Conservation (phyloP, 495 filamentous ascomycete species). For the Hypoxylon lenormandii region DNA sequence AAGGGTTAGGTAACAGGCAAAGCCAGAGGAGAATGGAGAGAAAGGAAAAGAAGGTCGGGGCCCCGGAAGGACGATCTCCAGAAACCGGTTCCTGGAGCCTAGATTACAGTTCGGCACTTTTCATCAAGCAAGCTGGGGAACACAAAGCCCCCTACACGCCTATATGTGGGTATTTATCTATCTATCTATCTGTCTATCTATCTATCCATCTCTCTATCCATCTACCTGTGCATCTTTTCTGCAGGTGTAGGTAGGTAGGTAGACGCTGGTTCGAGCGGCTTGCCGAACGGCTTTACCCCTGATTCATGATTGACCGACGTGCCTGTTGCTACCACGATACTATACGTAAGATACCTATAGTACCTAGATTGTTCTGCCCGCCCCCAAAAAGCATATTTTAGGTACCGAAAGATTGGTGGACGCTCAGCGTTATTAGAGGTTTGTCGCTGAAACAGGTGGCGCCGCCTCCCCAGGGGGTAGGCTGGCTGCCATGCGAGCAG, state of each 20-base stretch:
- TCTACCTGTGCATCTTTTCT: slow-evolving; percentile 11
- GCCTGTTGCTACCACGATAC: not conserved
- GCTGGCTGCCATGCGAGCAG: slow-evolving; percentile 37
- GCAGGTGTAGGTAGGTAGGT: slow-evolving; percentile 13
- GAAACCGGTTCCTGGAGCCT: slow-evolving; percentile 47
- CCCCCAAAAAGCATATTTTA: slow-evolving; percentile 13
- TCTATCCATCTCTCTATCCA: slow-evolving; percentile 18
- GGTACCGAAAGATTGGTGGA: slow-evolving; percentile 25
- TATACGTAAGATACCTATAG: no score
- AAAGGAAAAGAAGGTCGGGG: slow-evolving; percentile 18
- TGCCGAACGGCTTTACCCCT: slow-evolving; percentile 19
- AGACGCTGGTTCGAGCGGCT: slow-evolving; percentile 19
- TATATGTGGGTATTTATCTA: slow-evolving; percentile 11
- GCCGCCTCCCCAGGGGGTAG: slow-evolving; percentile 25
- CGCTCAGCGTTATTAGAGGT: slow-evolving; percentile 18
- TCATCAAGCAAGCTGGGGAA: slow-evolving; percentile 25
- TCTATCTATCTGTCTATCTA: slow-evolving; percentile 15
- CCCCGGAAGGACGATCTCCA: slow-evolving; percentile 49
- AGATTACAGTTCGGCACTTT: slow-evolving; percentile 48
- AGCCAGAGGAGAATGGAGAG: slow-evolving; percentile 6
- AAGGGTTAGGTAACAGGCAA: slow-evolving; percentile 17
- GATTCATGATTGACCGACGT: slow-evolving; percentile 12
- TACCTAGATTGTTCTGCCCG: no score
- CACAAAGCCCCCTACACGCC: slow-evolving; percentile 5
- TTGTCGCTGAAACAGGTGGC: slow-evolving; percentile 44